A percentile compares a stretch with the other conserved stretches of the same genome.
These are phyloP conservation scores for Croton laevigatus DNA, from an alignment of 441 rosid species.

Conservation along the genomic window DNA sequence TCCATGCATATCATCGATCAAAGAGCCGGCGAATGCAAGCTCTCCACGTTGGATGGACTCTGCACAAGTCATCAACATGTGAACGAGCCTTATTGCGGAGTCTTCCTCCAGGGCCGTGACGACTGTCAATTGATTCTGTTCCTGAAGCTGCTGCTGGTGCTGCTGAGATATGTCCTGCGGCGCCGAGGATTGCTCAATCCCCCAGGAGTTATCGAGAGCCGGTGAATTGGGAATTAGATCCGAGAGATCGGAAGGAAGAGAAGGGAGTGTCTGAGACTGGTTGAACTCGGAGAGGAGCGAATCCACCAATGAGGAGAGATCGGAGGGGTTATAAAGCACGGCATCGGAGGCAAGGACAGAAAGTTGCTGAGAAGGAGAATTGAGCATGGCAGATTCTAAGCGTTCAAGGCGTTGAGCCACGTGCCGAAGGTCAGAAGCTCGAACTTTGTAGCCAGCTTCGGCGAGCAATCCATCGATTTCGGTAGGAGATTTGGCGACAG, in stretches of 20 bases:
- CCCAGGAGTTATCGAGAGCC: conserved; percentile 15
- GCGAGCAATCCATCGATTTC: conserved; percentile 61
- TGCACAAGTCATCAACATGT: conserved; percentile 65
- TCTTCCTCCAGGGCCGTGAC: conserved; percentile 59
- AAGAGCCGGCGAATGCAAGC: conserved; percentile 48
- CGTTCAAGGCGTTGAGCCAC: conserved; percentile 66
- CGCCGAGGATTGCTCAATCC: conserved; percentile 14
- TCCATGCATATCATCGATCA: conserved; percentile 52
- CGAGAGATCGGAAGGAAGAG: conserved; percentile 34
- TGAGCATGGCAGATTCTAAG: conserved; percentile 57
- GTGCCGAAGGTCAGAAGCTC: conserved; percentile 57
- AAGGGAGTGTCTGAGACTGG: conserved; percentile 29
- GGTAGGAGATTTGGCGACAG: conserved; percentile 21
- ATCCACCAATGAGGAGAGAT: conserved; percentile 65
- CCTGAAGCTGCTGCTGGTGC: background rate
- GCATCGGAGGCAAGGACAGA: conserved; percentile 42
- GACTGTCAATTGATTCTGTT: conserved; percentile 30
- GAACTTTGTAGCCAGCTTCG: conserved; percentile 63
- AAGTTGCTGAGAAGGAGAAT: conserved; percentile 39
- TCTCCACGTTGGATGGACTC: conserved; percentile 63
- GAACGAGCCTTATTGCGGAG: conserved; percentile 64
- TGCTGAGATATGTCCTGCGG: conserved; percentile 1
- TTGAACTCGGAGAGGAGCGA: conserved; percentile 59
- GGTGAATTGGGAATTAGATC: conserved; percentile 32
- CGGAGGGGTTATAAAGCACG: conserved; percentile 65